These are phyloP conservation scores for Allomyces arbusculus DNA, from an alignment of 192 early-diverging fungal genomes.

Conservation along the genomic window DNA sequence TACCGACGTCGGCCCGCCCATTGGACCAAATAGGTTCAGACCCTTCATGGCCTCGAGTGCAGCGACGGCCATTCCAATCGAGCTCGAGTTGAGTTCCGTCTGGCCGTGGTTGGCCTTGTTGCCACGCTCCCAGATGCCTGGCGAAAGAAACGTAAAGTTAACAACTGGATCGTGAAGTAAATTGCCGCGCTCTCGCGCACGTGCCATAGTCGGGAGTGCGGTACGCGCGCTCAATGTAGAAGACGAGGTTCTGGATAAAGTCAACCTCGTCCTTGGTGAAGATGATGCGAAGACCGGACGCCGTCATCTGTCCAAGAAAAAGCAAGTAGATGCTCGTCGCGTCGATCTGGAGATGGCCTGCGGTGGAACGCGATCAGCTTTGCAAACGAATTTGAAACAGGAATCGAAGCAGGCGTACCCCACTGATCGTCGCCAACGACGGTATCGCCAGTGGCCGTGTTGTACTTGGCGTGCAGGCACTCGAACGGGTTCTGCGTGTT, in stretches of 20 bases:
- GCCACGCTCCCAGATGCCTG: slow-evolving; percentile 71
- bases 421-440: slow-evolving; percentile 67
- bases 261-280: slow-evolving; percentile 68
- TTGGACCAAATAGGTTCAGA: slow-evolving; percentile 60
- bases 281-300: slow-evolving; percentile 48
- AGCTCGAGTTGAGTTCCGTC: slow-evolving; percentile 69
- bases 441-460: slow-evolving; percentile 59
- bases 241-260: slow-evolving; percentile 71
- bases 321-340: slow-evolving; percentile 67
- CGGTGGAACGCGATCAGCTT: not conserved
- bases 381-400: not conserved
- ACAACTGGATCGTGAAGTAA: not conserved
- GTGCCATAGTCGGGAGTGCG: not conserved
- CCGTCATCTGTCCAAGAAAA: slow-evolving; percentile 63
- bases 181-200: slow-evolving; percentile 4
- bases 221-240: slow-evolving; percentile 53
- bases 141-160: slow-evolving; percentile 4
- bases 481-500: slow-evolving; percentile 49
- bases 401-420: slow-evolving; percentile 11
- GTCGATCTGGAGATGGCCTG: slow-evolving; percentile 64
- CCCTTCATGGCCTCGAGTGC: slow-evolving; percentile 69
- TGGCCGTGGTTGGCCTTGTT: slow-evolving; percentile 73
- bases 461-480: slow-evolving; percentile 76
- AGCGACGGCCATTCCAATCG: slow-evolving; percentile 72
- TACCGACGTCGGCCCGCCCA: slow-evolving; percentile 55